Evolutionary conservation across 2,329 filamentous ascomycete species (phyloP), one percentile per base, ranked within the genome.

Genomic region (Ceratocystis harringtonii): DNA sequence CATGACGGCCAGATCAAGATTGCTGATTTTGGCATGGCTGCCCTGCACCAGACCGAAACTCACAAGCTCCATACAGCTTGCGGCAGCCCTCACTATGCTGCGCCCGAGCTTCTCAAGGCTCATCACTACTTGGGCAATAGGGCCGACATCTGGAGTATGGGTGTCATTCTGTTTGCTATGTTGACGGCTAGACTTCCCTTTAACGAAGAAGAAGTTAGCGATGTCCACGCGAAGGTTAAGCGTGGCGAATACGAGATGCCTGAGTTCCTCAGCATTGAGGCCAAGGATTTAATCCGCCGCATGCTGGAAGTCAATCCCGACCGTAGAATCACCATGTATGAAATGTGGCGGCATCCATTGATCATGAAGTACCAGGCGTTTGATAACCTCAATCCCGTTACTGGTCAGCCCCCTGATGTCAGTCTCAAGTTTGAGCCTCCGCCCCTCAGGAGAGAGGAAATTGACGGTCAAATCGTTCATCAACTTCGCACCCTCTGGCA

Each of bases 21-120:
- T 70, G 92, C 92, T 63, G 94, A 99, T 74, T 99, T 99, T 74
- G 92, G 94, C 52, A 96, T 99, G 92, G 94, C 94, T 57, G 92
- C 92, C 2, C 79, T 97, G 52, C 84, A 87, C 69, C 92, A 97
- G 73, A 89, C 89, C 2, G 81, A 84, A 28, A 87, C 85, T 7
- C 86, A 90, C 69, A 86, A 86, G 72, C 81, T 99, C 32, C 88
- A 84, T 66, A 97, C 94, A 0, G 90, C 92, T 3, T 99, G 94
- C 71, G 94, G 94, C 22, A 97, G 94, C 69, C 94, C 94, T 25
- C 94, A 97, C 75, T 99, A 99, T 71, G 92, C 92, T 19, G 92
- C 94, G 0, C 94, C 94, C 0, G 94, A 99, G 73, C 84, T 99
- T 43, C 87, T 96, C 68, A 84, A 84, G 69, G 87, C 86, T 50